These are phyloP conservation scores for Leccinum pallidistipes DNA, from an alignment of 1,284 basidiomycete genomes.

Conservation along the genomic window DNA sequence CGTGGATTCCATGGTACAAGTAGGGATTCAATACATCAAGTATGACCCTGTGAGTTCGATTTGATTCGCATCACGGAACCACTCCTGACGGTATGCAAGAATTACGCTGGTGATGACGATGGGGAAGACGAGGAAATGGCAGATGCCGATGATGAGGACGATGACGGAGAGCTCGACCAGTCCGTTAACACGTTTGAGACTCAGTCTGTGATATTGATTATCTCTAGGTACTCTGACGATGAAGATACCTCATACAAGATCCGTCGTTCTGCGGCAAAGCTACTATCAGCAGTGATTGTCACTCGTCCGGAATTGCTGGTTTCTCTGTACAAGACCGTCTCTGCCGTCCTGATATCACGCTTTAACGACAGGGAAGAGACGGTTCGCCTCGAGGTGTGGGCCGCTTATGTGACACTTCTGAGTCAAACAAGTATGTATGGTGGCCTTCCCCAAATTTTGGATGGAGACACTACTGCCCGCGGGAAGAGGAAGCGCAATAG, in stretches of 20 bases:
- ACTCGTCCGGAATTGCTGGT: conserved; percentile 86
- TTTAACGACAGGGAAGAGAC: conserved; percentile 96
- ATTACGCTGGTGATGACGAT: conserved; percentile 80
- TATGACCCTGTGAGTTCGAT: conserved; percentile 81
- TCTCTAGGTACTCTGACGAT: conserved; percentile 87
- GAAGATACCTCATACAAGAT: conserved; percentile 99
- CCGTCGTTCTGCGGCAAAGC: conserved; percentile 88
- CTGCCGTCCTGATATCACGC: conserved; percentile 85
- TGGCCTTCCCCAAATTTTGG: conserved; percentile 52
- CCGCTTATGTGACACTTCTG: conserved; percentile 80
- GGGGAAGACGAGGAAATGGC: conserved; percentile 84
- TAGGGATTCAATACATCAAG: conserved; percentile 79
- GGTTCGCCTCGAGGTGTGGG: conserved; percentile 92
- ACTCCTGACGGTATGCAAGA: conserved; percentile 47
- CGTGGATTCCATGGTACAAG: conserved; percentile 66
- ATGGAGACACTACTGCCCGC: conserved; percentile 49
- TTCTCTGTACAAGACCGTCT: conserved; percentile 80
- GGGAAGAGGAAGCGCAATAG: conserved; percentile 81
- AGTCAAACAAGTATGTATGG: conserved; percentile 83
- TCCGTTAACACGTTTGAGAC: conserved; percentile 24
- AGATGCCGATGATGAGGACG: conserved; percentile 77
- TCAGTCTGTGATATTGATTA: conserved; percentile 6
- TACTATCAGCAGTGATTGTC: conserved; percentile 81
- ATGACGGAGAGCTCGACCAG: conserved; percentile 80
- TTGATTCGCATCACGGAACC: not conserved